Evolutionary conservation across 2,329 filamentous ascomycete species (phyloP).

Genomic region (Corinectria fuckeliana): DNA sequence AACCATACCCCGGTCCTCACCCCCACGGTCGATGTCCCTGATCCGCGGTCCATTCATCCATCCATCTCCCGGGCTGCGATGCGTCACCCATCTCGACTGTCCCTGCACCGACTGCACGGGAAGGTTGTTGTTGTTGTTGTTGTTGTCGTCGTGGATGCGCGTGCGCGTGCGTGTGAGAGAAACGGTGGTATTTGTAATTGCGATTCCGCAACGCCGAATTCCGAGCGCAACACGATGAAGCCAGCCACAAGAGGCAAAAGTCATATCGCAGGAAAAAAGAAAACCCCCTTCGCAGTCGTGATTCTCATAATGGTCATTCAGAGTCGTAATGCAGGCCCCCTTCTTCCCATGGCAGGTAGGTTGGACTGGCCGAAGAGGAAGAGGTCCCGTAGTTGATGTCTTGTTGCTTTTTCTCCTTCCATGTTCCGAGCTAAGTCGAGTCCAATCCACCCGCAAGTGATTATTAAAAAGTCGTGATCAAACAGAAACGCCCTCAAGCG

Average conservation of each 20-base stretch:
- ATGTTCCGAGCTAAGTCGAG: slow-evolving; percentile 13
- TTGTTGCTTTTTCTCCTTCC: slow-evolving; percentile 7
- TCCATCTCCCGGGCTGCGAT: slow-evolving; percentile 29
- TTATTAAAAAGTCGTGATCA: slow-evolving; percentile 31
- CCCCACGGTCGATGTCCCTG: slow-evolving; percentile 25
- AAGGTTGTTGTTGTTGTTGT: not conserved
- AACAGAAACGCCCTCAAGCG: slow-evolving; percentile 19
- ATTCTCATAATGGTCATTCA: slow-evolving; percentile 40
- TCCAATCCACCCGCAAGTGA: slow-evolving; percentile 18
- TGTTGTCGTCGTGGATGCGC: slow-evolving; percentile 1
- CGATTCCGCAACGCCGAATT: slow-evolving; percentile 36
- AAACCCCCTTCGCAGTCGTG: slow-evolving; percentile 28
- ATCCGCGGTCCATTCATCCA: slow-evolving; percentile 19
- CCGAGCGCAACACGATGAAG: slow-evolving; percentile 31
- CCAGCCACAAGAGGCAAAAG: slow-evolving; percentile 26
- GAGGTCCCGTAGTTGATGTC: not conserved
- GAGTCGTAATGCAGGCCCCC: slow-evolving; percentile 36
- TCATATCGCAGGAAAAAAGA: slow-evolving; percentile 26
- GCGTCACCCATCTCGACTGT: slow-evolving; percentile 21
- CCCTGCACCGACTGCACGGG: slow-evolving; percentile 16
- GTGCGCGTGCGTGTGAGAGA: slow-evolving; percentile 1
- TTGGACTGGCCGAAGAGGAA: not conserved
- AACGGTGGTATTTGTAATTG: slow-evolving; percentile 5
- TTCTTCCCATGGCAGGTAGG: not conserved
- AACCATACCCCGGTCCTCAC: slow-evolving; percentile 20